Evolutionary conservation across 192 early-diverging fungal species (phyloP), one percentile per base, ranked within the genome.

Genomic region (Paraglomus occultum): DNA sequence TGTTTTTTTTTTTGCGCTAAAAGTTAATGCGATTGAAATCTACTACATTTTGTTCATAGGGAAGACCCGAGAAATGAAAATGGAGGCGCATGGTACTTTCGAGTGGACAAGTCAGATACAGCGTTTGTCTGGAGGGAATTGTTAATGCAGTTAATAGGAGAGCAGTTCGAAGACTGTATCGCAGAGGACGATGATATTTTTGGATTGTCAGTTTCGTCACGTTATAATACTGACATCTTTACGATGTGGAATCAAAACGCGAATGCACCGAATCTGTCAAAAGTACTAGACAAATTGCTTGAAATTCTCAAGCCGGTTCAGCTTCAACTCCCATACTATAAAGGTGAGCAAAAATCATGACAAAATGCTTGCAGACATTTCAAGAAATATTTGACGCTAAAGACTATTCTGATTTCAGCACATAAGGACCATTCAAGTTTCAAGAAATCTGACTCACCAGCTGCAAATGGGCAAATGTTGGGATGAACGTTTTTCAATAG

Each of bases 51-150:
- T 20, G 10, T 20, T 18, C 20, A 31, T 42, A 68, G 66, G 66
- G 81, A 82, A 59, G 81, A 82, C 46, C 81, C 81, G n/a, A 72
- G 67, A 63, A 82, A 82, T 67, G 78, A 80, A 69, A 74, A 79
- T 44, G 81, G 81, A 71, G 81, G 81, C 6, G 76, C 81, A 48
- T 82, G 79, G 76, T 77, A 74, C 55, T 82, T 82, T 55, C 74
- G 79, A 52, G 76, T 76, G 43, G 74, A 76, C 63, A 82, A 80
- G 69, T 39, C 51, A 38, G 63, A 82, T 46, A 78, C 81, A 9
- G 72, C 76, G 31, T 52, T 64, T 52, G 78, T 82, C 31, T 82
- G 81, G 81, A 73, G 81, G 40, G 81, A 82, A 64, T 38, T 82
- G 18, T 71, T 82, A 47, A 80, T 82, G 81, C 66, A 74, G 53